Percentiles rank a stretch among this genome's conserved stretches.
phyloP scores from a whole-genome alignment of 768 basidiomycete species.

The Vararia minispora region DNA sequence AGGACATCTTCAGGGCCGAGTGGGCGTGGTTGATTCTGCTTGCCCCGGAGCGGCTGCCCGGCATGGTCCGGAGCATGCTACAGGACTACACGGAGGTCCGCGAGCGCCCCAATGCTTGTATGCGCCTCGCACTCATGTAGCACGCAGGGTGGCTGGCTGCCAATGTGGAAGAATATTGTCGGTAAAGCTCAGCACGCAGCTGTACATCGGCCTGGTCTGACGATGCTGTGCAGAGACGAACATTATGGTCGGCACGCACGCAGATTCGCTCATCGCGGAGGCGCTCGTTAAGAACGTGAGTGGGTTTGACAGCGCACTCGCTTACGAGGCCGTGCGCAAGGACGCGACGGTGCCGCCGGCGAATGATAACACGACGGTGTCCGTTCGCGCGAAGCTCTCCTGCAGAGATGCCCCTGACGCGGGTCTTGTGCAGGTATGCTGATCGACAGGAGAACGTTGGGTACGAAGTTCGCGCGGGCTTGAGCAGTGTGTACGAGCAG shows the following conservation, averaged over 20 bases:
- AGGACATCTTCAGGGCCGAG: constrained; percentile 72
- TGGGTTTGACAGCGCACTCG: constrained; percentile 50
- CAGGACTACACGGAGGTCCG: constrained; percentile 60
- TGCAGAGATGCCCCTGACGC: constrained; percentile 2
- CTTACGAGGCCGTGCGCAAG: constrained; percentile 68
- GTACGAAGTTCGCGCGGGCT: constrained; percentile 73
- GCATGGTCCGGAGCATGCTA: constrained; percentile 72
- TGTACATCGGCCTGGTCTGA: not conserved
- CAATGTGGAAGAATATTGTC: constrained; percentile 86
- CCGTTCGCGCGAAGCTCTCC: constrained; percentile 16
- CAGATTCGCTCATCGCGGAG: constrained; percentile 67
- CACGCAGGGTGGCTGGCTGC: constrained; percentile 68
- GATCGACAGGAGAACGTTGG: constrained; percentile 73
- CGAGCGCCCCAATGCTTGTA: not conserved
- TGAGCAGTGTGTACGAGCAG: constrained; percentile 54
- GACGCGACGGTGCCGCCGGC: constrained; percentile 56
- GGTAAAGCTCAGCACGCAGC: constrained; percentile 29
- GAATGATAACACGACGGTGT: constrained; percentile 42
- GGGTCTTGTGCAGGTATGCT: constrained; percentile 34
- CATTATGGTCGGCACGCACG: constrained; percentile 80
- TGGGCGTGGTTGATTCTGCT: constrained; percentile 75
- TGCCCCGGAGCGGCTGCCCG: constrained; percentile 64
- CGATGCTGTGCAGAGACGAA: constrained; percentile 45
- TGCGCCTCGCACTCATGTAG: not conserved
- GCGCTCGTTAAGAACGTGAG: constrained; percentile 55